phyloP scores from a whole-genome alignment of 2,329 filamentous ascomycete genomes.

The Purpureocillium takamizusanense region DNA sequence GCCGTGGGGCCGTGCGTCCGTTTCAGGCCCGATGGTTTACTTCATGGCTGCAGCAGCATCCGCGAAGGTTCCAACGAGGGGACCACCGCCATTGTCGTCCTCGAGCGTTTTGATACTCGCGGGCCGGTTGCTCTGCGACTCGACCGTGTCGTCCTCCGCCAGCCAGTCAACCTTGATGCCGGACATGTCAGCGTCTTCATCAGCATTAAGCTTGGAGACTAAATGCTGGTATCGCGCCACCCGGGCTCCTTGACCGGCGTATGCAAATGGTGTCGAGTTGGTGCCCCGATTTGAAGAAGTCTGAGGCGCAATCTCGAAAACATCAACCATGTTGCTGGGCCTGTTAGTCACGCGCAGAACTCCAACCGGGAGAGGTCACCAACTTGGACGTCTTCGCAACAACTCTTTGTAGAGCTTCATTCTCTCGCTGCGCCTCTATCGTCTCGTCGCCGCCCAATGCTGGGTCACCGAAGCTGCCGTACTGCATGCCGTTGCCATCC shows the following conservation, averaged over 20 bases:
- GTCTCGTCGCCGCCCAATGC: slow-evolving; percentile 46
- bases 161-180: slow-evolving; percentile 47
- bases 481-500: slow-evolving; percentile 48
- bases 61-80: slow-evolving; percentile 51
- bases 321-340: slow-evolving; percentile 55
- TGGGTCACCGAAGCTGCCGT: slow-evolving; percentile 54
- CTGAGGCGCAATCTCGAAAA: slow-evolving; percentile 55
- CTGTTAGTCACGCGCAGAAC: slow-evolving; percentile 5
- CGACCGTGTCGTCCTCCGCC: slow-evolving; percentile 39
- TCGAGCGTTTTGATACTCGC: slow-evolving; percentile 24
- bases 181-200: slow-evolving; percentile 26
- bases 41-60: slow-evolving; percentile 47
- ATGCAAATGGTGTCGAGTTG: slow-evolving; percentile 30
- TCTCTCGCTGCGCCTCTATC: slow-evolving; percentile 53
- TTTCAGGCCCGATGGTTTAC: slow-evolving; percentile 9
- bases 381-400: slow-evolving; percentile 58
- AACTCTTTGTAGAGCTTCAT: slow-evolving; percentile 54
- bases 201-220: slow-evolving; percentile 47
- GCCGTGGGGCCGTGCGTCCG: background rate
- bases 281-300: slow-evolving; percentile 28
- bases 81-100: slow-evolving; percentile 21
- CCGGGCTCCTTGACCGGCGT: slow-evolving; percentile 46
- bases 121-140: slow-evolving; percentile 29
- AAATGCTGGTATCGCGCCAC: slow-evolving; percentile 52
- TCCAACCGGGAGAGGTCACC: slow-evolving; percentile 10